Conservation (phyloP, 768 basidiomycete species). For the Termitomyces sp. region DNA sequence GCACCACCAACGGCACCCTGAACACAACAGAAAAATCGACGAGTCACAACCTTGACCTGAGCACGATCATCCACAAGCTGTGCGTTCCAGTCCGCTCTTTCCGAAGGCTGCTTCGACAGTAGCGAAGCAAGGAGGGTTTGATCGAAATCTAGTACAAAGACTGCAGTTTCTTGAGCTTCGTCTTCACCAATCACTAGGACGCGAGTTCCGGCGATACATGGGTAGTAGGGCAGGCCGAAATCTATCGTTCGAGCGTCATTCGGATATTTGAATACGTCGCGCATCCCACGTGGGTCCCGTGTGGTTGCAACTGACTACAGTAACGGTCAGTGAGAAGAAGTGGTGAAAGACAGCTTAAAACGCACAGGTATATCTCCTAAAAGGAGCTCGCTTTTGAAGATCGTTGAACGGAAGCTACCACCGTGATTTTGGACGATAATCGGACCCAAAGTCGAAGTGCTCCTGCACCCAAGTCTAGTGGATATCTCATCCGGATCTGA, state of each 20-base stretch:
- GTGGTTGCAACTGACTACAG: slow-evolving; percentile 8
- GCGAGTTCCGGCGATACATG: background rate
- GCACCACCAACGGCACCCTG: too few relatives aligned
- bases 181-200: background rate
- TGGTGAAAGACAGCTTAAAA: background rate
- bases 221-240: background rate
- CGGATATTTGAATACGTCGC: background rate
- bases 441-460: slow-evolving; percentile 46
- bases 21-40: background rate
- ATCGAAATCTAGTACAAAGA: slow-evolving; percentile 1
- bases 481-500: too few relatives aligned
- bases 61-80: background rate
- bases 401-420: background rate
- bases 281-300: background rate
- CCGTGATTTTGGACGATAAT: slow-evolving; percentile 21
- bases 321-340: slow-evolving; percentile 3
- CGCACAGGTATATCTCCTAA: too few relatives aligned
- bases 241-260: slow-evolving; percentile 5
- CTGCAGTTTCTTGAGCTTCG: too few relatives aligned
- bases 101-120: background rate
- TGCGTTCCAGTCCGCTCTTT: background rate
- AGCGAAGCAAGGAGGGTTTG: background rate
- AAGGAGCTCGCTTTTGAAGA: too few relatives aligned
- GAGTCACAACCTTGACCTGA: too few relatives aligned
- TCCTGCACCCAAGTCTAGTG: too few relatives aligned